phyloP scores from a whole-genome alignment of 2,329 filamentous ascomycete genomes.

The Cercospora citrullina region DNA sequence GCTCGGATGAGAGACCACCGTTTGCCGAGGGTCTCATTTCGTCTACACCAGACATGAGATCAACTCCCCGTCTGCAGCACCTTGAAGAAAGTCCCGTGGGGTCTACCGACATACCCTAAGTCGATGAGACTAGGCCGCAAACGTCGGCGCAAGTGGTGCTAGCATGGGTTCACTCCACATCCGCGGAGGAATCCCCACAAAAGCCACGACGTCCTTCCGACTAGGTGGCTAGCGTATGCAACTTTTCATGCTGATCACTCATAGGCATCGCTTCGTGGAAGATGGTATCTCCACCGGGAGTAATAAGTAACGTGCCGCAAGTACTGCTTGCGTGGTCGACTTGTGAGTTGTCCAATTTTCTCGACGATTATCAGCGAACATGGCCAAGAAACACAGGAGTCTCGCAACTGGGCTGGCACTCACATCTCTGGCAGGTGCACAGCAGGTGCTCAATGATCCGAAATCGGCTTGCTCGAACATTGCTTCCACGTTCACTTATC shows the following conservation, averaged over 20 bases:
- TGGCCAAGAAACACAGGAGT: neutral
- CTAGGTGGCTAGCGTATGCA: neutral
- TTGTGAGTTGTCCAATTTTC: neutral
- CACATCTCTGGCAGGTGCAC: slow-evolving; percentile 17
- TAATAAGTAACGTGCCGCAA: slow-evolving; percentile 11
- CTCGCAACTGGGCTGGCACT: slow-evolving; percentile 6
- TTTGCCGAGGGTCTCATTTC: neutral
- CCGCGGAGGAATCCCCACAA: neutral
- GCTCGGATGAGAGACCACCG: neutral
- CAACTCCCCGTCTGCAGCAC: neutral
- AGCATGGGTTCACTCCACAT: neutral
- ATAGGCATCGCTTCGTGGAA: neutral
- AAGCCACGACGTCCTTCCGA: neutral
- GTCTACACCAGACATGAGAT: neutral
- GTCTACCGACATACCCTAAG: neutral
- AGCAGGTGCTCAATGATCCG: slow-evolving; percentile 19
- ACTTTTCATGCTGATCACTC: neutral
- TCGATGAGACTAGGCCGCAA: neutral
- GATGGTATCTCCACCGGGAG: slow-evolving; percentile 2
- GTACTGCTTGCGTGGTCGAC: slow-evolving; percentile 1
- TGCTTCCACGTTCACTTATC: slow-evolving; percentile 24
- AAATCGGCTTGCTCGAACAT: slow-evolving; percentile 27
- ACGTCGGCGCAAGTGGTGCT: neutral
- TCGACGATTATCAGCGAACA: neutral
- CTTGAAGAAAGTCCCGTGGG: neutral